Conservation (phyloP, 23 red algal genomes). For the Gracilaria vermiculophylla region DNA sequence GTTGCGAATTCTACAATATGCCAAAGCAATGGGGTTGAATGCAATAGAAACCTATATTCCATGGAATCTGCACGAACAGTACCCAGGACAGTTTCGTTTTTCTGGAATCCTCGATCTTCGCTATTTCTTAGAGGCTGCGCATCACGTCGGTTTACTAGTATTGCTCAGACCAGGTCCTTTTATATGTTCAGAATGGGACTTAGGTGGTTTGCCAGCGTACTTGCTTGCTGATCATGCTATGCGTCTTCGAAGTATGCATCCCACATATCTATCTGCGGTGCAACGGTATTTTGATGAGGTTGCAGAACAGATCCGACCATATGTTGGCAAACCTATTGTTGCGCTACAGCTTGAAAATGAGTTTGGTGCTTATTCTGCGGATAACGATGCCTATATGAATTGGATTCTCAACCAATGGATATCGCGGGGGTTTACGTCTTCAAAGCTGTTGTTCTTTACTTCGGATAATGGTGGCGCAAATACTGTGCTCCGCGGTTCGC, state of each 20-base stretch:
- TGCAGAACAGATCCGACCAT: constrained; percentile 31
- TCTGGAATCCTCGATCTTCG: constrained; percentile 67
- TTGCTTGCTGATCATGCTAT: constrained; percentile 62
- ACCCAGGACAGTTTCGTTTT: constrained; percentile 57
- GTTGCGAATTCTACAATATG: constrained; percentile 51
- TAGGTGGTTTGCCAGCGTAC: constrained; percentile 71
- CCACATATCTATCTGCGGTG: constrained; percentile 59
- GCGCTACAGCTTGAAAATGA: constrained; percentile 88
- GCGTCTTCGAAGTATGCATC: constrained; percentile 63
- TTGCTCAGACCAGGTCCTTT: constrained; percentile 80
- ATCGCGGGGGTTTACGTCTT: not conserved
- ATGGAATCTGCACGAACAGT: constrained; percentile 80
- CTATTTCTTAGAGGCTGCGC: constrained; percentile 56
- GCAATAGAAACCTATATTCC: constrained; percentile 85
- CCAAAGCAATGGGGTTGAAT: constrained; percentile 73
- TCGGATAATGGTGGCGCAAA: constrained; percentile 63
- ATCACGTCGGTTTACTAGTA: constrained; percentile 57
- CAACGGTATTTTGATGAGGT: constrained; percentile 51
- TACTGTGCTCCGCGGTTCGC: constrained; percentile 53
- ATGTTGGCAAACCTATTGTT: constrained; percentile 77
- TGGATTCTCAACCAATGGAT: constrained; percentile 57
- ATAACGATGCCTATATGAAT: constrained; percentile 66
- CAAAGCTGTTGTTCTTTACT: constrained; percentile 29
- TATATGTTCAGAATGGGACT: constrained; percentile 85
- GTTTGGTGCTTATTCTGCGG: constrained; percentile 74